A percentile compares a stretch with the other conserved stretches of the same genome.
Evolutionary conservation across 768 basidiomycete species (phyloP).

Genomic region (Suillus ampliporus): DNA sequence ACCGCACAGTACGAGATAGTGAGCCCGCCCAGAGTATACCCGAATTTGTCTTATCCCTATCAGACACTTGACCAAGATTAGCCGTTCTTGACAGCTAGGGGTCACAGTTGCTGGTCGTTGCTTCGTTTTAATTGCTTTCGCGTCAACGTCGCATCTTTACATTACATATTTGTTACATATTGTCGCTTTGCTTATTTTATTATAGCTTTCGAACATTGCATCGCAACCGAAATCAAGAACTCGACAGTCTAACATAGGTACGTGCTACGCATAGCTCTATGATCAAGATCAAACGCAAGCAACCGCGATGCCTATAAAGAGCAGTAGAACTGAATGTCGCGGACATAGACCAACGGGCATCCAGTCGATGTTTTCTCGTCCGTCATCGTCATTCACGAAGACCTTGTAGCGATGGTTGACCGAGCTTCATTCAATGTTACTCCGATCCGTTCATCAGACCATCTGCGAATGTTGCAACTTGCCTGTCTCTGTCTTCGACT

Average conservation of each 20-base stretch:
- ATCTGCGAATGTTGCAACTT: slow-evolving; percentile 28
- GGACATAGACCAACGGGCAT: slow-evolving; percentile 5
- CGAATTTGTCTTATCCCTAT: slow-evolving; percentile 62
- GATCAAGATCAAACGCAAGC: not conserved
- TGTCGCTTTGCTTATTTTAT: not conserved
- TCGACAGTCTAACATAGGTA: not conserved
- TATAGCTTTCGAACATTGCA: slow-evolving; percentile 8
- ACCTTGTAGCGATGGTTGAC: slow-evolving; percentile 33
- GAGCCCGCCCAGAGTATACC: slow-evolving; percentile 50
- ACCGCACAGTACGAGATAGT: slow-evolving; percentile 72
- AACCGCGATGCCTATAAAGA: not conserved
- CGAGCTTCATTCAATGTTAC: slow-evolving; percentile 35
- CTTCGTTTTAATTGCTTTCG: not conserved
- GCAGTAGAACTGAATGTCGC: not conserved
- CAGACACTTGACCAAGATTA: slow-evolving; percentile 53
- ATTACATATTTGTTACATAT: slow-evolving; percentile 1
- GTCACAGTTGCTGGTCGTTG: not conserved
- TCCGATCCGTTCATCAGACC: slow-evolving; percentile 34
- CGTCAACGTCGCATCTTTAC: not conserved
- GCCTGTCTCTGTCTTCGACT: slow-evolving; percentile 22
- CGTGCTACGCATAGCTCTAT: not conserved
- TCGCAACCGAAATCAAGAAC: not conserved
- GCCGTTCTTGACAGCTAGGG: not conserved
- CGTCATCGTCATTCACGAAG: slow-evolving; percentile 27
- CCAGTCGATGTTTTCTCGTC: slow-evolving; percentile 24